These are phyloP conservation scores for Paratinospora sagittata DNA, from an alignment of 164 flowering plant species.

Conservation along the genomic window DNA sequence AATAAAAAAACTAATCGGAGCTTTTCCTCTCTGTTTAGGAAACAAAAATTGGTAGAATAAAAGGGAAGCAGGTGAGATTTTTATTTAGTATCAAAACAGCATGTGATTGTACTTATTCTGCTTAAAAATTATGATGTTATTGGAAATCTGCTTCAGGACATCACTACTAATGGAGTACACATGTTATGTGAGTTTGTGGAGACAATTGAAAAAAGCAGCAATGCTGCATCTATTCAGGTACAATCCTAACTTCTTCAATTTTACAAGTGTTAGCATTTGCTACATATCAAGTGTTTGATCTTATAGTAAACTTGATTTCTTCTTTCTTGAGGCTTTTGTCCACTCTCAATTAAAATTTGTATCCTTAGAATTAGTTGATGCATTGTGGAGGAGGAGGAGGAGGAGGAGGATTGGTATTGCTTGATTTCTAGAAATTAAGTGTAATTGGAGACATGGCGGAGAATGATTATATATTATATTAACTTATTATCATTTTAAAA, in stretches of 20 bases:
- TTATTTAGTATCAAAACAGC: not conserved
- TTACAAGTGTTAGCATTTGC: not conserved
- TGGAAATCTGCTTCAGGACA: constrained; percentile 31
- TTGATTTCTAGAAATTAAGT: no score
- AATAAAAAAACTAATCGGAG: constrained; percentile 7
- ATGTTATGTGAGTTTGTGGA: constrained; percentile 34
- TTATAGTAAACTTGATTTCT: not conserved
- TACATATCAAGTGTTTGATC: not conserved
- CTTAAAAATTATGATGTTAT: not conserved
- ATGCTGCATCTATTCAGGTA: constrained; percentile 41
- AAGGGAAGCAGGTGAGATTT: constrained; percentile 61
- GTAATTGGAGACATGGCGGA: no score
- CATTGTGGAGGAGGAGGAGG: no score
- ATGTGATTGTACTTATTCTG: constrained; percentile 1
- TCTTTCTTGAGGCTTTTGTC: no score
- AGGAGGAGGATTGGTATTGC: no score
- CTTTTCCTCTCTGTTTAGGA: constrained; percentile 41
- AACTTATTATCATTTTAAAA: no score
- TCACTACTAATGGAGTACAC: constrained; percentile 40
- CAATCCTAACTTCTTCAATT: constrained; percentile 1
- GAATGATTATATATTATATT: no score
- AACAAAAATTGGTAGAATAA: constrained; percentile 47
- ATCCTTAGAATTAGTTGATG: no score
- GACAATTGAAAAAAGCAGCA: constrained; percentile 26
- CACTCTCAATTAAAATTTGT: no score